Conservation (phyloP, 2,329 filamentous ascomycete genomes). For the Alternaria postmessia region DNA sequence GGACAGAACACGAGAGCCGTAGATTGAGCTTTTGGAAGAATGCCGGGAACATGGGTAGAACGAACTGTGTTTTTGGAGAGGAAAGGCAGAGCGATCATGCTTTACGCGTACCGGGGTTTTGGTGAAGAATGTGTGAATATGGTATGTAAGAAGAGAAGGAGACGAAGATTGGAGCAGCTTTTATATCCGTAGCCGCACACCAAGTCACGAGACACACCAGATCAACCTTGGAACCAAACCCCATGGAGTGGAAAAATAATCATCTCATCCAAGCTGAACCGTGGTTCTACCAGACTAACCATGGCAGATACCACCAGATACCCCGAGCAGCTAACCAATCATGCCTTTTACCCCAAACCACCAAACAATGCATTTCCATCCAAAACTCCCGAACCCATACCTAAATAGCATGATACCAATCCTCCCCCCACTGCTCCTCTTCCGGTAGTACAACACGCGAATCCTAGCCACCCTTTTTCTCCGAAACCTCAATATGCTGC, state of each 20-base stretch:
- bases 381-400: background rate
- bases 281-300: no score
- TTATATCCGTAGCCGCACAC: background rate
- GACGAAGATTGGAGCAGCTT: background rate
- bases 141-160: background rate
- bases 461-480: conserved; percentile 35
- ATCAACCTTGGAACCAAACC: background rate
- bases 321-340: background rate
- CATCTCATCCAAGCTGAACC: no score
- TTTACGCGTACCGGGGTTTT: no score
- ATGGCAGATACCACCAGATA: background rate
- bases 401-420: background rate
- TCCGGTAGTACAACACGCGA: background rate
- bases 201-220: background rate
- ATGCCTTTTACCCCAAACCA: background rate
- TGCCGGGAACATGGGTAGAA: background rate
- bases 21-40: background rate
- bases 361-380: background rate
- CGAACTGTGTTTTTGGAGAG: background rate
- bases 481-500: conserved; percentile 35
- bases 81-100: background rate
- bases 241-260: background rate
- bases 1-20: background rate
- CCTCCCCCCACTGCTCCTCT: background rate
- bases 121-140: background rate